A percentile compares a stretch with the other conserved stretches of the same genome.
phyloP scores from a whole-genome alignment of 345 rosid genomes.

The Draba incana region DNA sequence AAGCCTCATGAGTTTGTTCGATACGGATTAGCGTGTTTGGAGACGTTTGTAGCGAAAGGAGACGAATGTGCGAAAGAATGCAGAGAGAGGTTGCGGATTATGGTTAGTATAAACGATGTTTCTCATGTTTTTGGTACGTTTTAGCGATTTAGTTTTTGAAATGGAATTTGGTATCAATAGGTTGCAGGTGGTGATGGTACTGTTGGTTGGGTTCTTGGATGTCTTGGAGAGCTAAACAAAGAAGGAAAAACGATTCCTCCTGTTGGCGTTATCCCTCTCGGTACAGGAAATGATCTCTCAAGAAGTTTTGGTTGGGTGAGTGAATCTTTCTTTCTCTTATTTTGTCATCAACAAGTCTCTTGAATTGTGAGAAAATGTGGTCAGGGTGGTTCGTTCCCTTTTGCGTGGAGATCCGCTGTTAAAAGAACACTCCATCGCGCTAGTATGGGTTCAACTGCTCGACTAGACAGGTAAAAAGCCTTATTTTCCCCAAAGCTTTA shows the following conservation, averaged over 20 bases:
- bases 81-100: slow-evolving; percentile 68
- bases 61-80: slow-evolving; percentile 82
- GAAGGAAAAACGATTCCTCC: slow-evolving; percentile 81
- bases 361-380: slow-evolving; percentile 22
- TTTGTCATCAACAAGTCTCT: slow-evolving; percentile 12
- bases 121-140: not conserved
- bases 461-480: slow-evolving; percentile 67
- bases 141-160: slow-evolving; percentile 2
- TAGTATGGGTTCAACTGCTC: slow-evolving; percentile 58
- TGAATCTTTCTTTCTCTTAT: slow-evolving; percentile 12
- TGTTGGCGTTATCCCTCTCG: slow-evolving; percentile 88
- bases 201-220: slow-evolving; percentile 95
- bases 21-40: slow-evolving; percentile 77
- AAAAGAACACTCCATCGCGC: slow-evolving; percentile 77
- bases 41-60: slow-evolving; percentile 67
- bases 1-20: slow-evolving; percentile 80
- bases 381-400: slow-evolving; percentile 97
- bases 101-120: slow-evolving; percentile 50
- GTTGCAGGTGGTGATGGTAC: slow-evolving; percentile 99
- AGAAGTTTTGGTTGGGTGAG: slow-evolving; percentile 99
- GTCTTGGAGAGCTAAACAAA: slow-evolving; percentile 69
- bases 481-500: not conserved
- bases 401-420: slow-evolving; percentile 91
- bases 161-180: slow-evolving; percentile 43
- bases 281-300: slow-evolving; percentile 95